Percentiles rank a stretch among this genome's conserved stretches.
phyloP scores from a whole-genome alignment of 2,329 filamentous ascomycete genomes.

The Claviceps quebecensis region DNA sequence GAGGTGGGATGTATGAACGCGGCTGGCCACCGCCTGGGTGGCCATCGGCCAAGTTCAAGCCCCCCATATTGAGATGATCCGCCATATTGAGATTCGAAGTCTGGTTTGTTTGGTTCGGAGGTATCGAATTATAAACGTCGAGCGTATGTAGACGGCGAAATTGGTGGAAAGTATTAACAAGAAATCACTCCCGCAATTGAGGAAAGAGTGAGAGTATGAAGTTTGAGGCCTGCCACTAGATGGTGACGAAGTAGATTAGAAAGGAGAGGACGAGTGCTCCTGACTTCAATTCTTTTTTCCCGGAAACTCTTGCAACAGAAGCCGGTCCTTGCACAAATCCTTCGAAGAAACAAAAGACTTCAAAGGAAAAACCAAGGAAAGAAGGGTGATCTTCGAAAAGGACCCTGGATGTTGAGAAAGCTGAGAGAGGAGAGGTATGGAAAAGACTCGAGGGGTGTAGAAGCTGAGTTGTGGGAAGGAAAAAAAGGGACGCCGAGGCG shows the following conservation, averaged over 20 bases:
- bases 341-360: constrained; percentile 26
- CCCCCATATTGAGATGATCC: constrained; percentile 71
- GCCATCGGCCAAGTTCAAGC: constrained; percentile 47
- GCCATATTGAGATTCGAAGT: constrained; percentile 46
- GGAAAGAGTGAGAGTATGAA: constrained; percentile 13
- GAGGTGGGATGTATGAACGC: constrained; percentile 74
- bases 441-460: constrained; percentile 17
- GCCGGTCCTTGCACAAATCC: constrained; percentile 21
- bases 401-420: constrained; percentile 13
- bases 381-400: constrained; percentile 19
- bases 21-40: constrained; percentile 11
- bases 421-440: constrained; percentile 16
- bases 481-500: constrained; percentile 13
- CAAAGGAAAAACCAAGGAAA: constrained; percentile 33
- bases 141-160: constrained; percentile 1
- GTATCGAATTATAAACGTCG: neutral
- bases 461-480: constrained; percentile 21
- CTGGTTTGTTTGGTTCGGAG: neutral
- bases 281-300: constrained; percentile 18
- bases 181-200: constrained; percentile 17
- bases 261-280: constrained; percentile 21
- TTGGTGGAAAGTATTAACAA: constrained; percentile 7
- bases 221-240: constrained; percentile 13
- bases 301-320: constrained; percentile 18
- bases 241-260: constrained; percentile 9